Conservation (phyloP, 2,329 filamentous ascomycete species). For the Aspergillus viridinutans region DNA sequence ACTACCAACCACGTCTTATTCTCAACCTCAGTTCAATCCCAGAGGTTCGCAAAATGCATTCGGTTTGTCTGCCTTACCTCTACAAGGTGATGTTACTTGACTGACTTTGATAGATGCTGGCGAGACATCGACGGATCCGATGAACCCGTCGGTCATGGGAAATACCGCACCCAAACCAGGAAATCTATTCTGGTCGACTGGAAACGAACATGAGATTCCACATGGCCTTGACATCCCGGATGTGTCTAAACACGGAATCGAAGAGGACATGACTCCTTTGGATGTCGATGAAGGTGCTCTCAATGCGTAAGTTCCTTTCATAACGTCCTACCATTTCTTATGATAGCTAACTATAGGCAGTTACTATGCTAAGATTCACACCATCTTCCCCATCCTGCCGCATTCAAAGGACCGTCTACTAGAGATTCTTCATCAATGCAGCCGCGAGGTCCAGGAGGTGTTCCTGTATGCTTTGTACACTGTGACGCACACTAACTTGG, state of each 20-base stretch:
- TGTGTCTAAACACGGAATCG: constrained; percentile 27
- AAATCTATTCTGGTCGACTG: constrained; percentile 38
- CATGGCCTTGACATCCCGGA: constrained; percentile 30
- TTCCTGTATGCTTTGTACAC: constrained; percentile 39
- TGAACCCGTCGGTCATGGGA: constrained; percentile 35
- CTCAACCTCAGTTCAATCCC: constrained; percentile 35
- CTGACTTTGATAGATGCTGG: constrained; percentile 17
- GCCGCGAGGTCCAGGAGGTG: constrained; percentile 38
- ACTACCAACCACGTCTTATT: constrained; percentile 39
- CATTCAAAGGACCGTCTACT: constrained; percentile 36
- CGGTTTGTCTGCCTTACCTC: constrained; percentile 19
- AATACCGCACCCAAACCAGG: constrained; percentile 30
- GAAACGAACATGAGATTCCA: constrained; percentile 29
- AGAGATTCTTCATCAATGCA: constrained; percentile 36
- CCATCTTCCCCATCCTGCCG: constrained; percentile 39
- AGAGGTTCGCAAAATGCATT: constrained; percentile 33
- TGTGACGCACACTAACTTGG: constrained; percentile 34
- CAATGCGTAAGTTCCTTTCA: constrained; percentile 30
- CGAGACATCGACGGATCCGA: constrained; percentile 29
- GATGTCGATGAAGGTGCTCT: constrained; percentile 38
- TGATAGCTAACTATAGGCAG: constrained; percentile 22
- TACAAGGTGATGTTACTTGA: not conserved
- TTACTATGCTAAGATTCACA: constrained; percentile 41
- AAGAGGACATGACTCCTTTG: constrained; percentile 33
- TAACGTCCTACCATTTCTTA: not conserved